Conservation (phyloP, 768 basidiomycete genomes). For the Amanita muscaria region DNA sequence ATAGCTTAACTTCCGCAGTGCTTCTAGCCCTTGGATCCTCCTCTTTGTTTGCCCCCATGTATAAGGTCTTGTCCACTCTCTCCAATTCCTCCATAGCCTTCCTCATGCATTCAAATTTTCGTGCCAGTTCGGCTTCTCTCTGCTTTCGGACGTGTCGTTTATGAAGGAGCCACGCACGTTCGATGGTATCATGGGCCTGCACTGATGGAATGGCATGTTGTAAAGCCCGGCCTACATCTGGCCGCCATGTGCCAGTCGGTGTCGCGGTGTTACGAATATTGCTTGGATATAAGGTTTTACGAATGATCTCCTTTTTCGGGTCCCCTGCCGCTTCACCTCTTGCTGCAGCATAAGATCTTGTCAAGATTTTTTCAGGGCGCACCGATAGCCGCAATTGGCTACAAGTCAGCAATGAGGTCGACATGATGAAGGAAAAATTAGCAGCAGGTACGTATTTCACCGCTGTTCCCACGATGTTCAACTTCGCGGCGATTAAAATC, state of each 20-base stretch:
- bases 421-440: slow-evolving; percentile 23
- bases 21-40: slow-evolving; percentile 67
- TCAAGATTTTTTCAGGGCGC: slow-evolving; percentile 20
- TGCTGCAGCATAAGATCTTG: slow-evolving; percentile 34
- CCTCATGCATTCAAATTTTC: slow-evolving; percentile 78
- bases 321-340: slow-evolving; percentile 38
- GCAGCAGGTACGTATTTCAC: background rate
- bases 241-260: slow-evolving; percentile 79
- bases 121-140: slow-evolving; percentile 56
- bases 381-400: slow-evolving; percentile 23
- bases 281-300: slow-evolving; percentile 71
- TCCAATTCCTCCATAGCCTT: slow-evolving; percentile 78
- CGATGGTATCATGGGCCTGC: slow-evolving; percentile 88
- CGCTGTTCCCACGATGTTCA: slow-evolving; percentile 10
- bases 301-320: slow-evolving; percentile 64
- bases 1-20: slow-evolving; percentile 43
- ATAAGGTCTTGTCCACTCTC: slow-evolving; percentile 47
- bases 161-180: slow-evolving; percentile 83
- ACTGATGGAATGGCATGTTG: slow-evolving; percentile 79
- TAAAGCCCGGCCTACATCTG: slow-evolving; percentile 67
- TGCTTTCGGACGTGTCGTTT: slow-evolving; percentile 64
- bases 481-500: too few relatives aligned
- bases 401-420: slow-evolving; percentile 29
- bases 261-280: slow-evolving; percentile 62
- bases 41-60: slow-evolving; percentile 61